Percentiles rank a stretch among this genome's conserved stretches.
Conservation (phyloP, 225 moss, liverwort and hornwort genomes). For the Neckera pumila region DNA sequence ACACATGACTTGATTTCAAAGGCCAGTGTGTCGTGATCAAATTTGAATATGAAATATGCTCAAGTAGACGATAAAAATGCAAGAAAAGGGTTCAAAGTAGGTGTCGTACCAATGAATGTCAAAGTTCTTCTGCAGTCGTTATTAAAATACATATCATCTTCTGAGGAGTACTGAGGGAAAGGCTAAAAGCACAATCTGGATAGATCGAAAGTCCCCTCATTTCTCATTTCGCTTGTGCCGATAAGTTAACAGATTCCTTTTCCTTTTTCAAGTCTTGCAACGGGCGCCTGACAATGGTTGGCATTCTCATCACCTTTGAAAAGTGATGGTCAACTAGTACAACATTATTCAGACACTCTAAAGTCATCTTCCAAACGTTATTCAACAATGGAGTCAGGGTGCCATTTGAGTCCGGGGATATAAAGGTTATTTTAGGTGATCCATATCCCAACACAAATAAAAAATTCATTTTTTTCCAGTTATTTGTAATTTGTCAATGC, state of each 20-base stretch:
- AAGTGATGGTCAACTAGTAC: not conserved
- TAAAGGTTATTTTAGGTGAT: not conserved
- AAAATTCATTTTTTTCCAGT: too few species aligned
- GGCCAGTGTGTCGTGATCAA: not conserved
- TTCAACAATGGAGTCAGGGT: not conserved
- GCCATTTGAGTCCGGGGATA: not conserved
- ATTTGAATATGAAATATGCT: not conserved
- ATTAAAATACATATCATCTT: not conserved
- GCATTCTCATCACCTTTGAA: not conserved
- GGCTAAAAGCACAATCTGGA: not conserved
- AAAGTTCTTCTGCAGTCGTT: not conserved
- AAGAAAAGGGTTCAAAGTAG: not conserved
- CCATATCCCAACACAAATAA: not conserved
- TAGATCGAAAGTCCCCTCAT: not conserved
- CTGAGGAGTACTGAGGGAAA: not conserved
- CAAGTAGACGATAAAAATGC: not conserved
- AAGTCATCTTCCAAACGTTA: not conserved
- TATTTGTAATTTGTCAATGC: not conserved
- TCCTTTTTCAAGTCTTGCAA: not conserved
- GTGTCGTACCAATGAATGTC: not conserved
- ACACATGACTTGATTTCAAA: not conserved
- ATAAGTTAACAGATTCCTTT: not conserved
- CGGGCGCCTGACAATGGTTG: not conserved
- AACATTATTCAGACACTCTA: not conserved
- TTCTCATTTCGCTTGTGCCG: not conserved